Base-by-base conservation (phyloP, 1,284 basidiomycete genomes). In the Ustilago crameri region DNA sequence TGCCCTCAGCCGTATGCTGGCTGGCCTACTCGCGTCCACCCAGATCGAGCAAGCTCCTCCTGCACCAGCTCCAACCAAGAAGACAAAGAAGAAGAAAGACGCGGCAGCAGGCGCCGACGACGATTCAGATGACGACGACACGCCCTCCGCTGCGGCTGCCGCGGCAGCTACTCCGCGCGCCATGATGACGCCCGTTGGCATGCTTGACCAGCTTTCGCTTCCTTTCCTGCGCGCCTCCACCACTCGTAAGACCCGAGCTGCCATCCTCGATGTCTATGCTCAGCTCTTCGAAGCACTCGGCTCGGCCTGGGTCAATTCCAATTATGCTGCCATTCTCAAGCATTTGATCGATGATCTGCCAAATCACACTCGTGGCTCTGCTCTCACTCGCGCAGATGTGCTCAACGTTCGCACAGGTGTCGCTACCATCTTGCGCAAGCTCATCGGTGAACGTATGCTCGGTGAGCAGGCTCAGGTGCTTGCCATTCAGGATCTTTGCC, bases 221-320 rank as follows among this genome's bases (percentile, higher is more conserved):
- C 90, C 91, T 27, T 93, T 94, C 85, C 93, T 92, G 84, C 91
- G 90, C 77, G 85, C 88, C 7, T 87, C 90, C 1, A 52, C 78
- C 22, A 60, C 61, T n/a, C 88, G 91, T 51, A 90, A 90, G 83
- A 88, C 89, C 1, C 88, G 91, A 22, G 90, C 93, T 38, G 93
- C 93, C 5, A 87, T 98, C 32, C 90, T 97, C 80, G 93, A 96
- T 76, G 90, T 93, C 72, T 98, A 98, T 79, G 88, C 90, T 2
- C 88, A 91, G 0, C 84, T 96, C 1, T 87, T 98, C 56, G 88
- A 87, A 0, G 86, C 87, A 8, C 89, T 98, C 5, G 95, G 94
- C 0, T 68, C 89, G 0, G 82, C 84, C 0, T 98, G 93, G 84
- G 89, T 93, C 41, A 94, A 97, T 81, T 83, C 85, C 26, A 91